Conservation (phyloP, 2,329 filamentous ascomycete species). For the Pseudogymnoascus sp. region DNA sequence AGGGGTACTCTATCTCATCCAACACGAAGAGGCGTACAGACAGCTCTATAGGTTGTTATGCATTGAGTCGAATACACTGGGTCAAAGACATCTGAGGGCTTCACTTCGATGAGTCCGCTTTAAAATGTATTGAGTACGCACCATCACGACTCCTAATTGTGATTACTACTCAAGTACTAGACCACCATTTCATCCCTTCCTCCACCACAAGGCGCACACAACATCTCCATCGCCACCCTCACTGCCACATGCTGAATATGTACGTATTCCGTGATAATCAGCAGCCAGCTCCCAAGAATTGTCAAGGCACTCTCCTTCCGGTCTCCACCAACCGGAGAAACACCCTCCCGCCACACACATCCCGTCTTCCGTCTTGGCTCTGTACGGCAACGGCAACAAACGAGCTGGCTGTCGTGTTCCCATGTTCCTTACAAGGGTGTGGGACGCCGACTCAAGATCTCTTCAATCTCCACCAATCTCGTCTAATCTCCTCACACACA, state of each 20-base stretch:
- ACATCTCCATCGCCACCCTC: background rate
- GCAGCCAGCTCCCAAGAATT: too few relatives aligned
- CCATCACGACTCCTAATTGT: background rate
- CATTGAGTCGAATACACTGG: background rate
- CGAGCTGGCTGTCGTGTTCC: background rate
- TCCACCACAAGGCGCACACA: background rate
- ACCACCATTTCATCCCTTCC: background rate
- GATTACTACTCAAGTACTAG: background rate
- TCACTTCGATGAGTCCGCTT: background rate
- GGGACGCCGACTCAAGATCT: background rate
- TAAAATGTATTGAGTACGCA: background rate
- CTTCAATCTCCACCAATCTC: conserved; percentile 4
- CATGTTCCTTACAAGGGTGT: background rate
- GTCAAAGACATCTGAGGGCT: background rate
- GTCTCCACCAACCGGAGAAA: background rate
- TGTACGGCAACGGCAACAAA: background rate
- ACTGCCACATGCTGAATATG: background rate
- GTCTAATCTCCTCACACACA: background rate
- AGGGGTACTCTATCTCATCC: background rate
- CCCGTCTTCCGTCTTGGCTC: background rate
- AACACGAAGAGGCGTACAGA: background rate
- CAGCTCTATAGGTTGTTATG: background rate
- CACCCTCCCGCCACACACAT: background rate
- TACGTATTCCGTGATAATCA: too few relatives aligned
- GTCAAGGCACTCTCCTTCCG: background rate